Percentiles rank a stretch among this genome's conserved stretches.
Evolutionary conservation across 257 asterid species (phyloP).

Genomic region (Cynanchum wilfordii): DNA sequence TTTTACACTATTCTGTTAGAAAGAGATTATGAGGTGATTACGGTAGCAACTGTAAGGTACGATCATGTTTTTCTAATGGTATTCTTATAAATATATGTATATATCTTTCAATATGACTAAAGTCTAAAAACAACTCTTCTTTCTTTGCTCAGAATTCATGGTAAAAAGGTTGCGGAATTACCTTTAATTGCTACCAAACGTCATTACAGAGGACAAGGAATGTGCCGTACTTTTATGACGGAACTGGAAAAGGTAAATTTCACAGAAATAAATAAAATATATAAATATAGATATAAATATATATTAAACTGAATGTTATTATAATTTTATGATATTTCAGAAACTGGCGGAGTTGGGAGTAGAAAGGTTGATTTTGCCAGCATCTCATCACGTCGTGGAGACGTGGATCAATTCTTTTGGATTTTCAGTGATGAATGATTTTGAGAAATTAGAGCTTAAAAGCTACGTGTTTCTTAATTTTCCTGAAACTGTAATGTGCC

Average conservation of each 20-base stretch:
- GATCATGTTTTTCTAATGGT: conserved; percentile 2
- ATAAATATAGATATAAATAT: too few relatives aligned
- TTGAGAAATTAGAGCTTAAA: conserved; percentile 49
- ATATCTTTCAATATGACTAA: too few relatives aligned
- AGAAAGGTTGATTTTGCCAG: conserved; percentile 38
- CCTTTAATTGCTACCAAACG: conserved; percentile 51
- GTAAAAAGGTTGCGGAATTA: conserved; percentile 77
- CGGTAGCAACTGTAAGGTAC: conserved; percentile 78
- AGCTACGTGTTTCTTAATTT: conserved; percentile 59
- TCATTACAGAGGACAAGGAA: too few relatives aligned
- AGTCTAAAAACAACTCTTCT: not conserved
- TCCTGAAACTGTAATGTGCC: conserved; percentile 74
- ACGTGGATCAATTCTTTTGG: conserved; percentile 80
- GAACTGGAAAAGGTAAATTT: too few relatives aligned
- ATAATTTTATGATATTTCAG: too few relatives aligned
- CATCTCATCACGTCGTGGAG: conserved; percentile 50
- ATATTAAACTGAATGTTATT: not conserved
- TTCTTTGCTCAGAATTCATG: conserved; percentile 47
- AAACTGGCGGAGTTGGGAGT: too few relatives aligned
- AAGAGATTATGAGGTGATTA: conserved; percentile 59
- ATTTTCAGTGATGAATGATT: conserved; percentile 52
- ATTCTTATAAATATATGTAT: too few relatives aligned
- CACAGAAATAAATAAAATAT: too few relatives aligned
- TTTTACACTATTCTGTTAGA: conserved; percentile 70
- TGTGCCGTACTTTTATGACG: too few relatives aligned